Evolutionary conservation across 257 asterid genomes (phyloP).

Genomic region (Echites panduratus): DNA sequence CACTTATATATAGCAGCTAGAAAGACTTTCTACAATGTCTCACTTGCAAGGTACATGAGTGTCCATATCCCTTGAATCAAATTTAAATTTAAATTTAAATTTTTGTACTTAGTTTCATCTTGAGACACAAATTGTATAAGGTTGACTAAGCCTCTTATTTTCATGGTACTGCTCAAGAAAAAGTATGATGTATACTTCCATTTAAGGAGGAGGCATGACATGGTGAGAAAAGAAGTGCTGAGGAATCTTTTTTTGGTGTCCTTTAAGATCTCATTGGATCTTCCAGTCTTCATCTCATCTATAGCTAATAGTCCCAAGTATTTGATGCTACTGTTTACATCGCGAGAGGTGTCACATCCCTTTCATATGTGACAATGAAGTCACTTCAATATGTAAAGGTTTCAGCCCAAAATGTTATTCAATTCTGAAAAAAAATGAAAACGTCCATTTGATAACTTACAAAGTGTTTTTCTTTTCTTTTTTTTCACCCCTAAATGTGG

Average conservation of each 20-base stretch:
- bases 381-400: background rate
- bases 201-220: background rate
- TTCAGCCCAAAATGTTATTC: too few species aligned
- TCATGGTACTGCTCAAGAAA: background rate
- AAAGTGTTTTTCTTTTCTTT: too few species aligned
- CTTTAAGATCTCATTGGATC: background rate
- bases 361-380: background rate
- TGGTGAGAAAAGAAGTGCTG: background rate
- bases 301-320: background rate
- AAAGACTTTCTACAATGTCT: too few species aligned
- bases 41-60: too few species aligned
- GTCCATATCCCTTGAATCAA: too few species aligned
- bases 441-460: too few species aligned
- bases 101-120: too few species aligned
- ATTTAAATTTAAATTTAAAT: too few species aligned
- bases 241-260: conserved; percentile 1
- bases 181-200: background rate
- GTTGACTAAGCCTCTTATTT: background rate
- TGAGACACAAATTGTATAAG: background rate
- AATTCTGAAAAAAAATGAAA: too few species aligned
- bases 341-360: background rate
- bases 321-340: background rate
- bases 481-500: too few species aligned
- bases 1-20: too few species aligned
- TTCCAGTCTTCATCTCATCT: background rate